Evolutionary conservation across 129 eudicot genomes (phyloP).

Genomic region (Helianthus annuus): DNA sequence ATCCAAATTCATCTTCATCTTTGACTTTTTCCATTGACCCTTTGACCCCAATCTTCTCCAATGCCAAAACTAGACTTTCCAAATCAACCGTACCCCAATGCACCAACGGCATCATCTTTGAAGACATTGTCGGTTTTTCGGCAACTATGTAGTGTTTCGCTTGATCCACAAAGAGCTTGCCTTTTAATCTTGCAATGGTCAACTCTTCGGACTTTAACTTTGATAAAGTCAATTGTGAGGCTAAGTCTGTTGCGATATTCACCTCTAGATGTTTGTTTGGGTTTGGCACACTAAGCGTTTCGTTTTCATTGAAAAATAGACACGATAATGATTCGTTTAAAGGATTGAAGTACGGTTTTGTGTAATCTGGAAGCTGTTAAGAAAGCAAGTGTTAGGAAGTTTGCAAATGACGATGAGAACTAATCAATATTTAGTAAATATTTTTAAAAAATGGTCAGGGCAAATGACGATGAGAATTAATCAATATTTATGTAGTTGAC

Average conservation of each 20-base stretch:
- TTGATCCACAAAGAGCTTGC: conserved; percentile 54
- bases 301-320: conserved; percentile 43
- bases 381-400: conserved; percentile 11
- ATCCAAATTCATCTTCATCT: conserved; percentile 32
- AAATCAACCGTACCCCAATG: conserved; percentile 55
- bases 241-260: conserved; percentile 55
- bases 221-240: conserved; percentile 41
- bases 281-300: conserved; percentile 49
- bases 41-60: conserved; percentile 53
- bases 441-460: background rate
- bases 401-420: background rate
- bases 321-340: conserved; percentile 37
- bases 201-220: conserved; percentile 39
- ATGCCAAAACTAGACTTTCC: conserved; percentile 33
- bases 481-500: background rate
- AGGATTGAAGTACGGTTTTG: conserved; percentile 33
- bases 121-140: conserved; percentile 18
- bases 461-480: background rate
- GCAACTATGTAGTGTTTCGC: conserved; percentile 49
- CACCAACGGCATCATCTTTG: conserved; percentile 33
- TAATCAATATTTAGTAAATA: background rate
- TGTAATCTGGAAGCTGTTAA: conserved; percentile 61
- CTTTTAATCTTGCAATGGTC: conserved; percentile 55
- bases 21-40: conserved; percentile 40
- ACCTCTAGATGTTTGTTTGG: conserved; percentile 38